Percentiles rank a stretch among this genome's conserved stretches.
Evolutionary conservation across 2,329 filamentous ascomycete species (phyloP).

Genomic region (Penicillium sp.): DNA sequence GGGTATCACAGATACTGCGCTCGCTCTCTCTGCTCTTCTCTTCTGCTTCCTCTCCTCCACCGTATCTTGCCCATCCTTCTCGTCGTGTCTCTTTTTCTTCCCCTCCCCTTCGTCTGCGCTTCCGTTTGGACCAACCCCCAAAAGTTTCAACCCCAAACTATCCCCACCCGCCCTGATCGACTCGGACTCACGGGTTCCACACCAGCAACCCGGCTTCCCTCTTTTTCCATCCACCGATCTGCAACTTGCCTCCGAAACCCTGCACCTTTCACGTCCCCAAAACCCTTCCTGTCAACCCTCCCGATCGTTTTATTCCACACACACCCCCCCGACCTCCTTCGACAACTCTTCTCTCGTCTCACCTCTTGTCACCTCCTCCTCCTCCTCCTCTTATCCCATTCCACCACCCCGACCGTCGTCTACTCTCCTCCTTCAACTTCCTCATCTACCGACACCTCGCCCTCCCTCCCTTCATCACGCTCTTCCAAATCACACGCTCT

Average conservation of each 20-base stretch:
- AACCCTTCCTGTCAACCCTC: background rate
- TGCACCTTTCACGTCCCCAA: constrained; percentile 9
- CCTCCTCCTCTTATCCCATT: background rate
- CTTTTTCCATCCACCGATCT: constrained; percentile 23
- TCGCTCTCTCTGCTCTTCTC: constrained; percentile 19
- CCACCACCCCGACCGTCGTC: background rate
- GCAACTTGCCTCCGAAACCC: constrained; percentile 15
- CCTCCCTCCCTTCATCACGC: background rate
- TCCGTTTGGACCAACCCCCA: constrained; percentile 23
- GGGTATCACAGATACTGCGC: constrained; percentile 9
- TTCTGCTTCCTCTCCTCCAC: background rate
- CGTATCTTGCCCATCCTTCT: background rate
- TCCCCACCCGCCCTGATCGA: constrained; percentile 32
- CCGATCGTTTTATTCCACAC: background rate
- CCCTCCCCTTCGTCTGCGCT: background rate
- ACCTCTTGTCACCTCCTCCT: background rate
- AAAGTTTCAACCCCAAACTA: constrained; percentile 13
- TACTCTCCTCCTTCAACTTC: background rate
- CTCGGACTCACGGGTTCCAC: constrained; percentile 25
- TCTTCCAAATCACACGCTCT: background rate
- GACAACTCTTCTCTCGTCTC: background rate
- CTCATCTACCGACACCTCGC: background rate
- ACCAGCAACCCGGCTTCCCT: constrained; percentile 18
- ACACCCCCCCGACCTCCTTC: background rate
- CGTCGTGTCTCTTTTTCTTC: background rate